Evolutionary conservation across 2,329 filamentous ascomycete genomes (phyloP).

Genomic region (Fusarium neocosmosporiellum): DNA sequence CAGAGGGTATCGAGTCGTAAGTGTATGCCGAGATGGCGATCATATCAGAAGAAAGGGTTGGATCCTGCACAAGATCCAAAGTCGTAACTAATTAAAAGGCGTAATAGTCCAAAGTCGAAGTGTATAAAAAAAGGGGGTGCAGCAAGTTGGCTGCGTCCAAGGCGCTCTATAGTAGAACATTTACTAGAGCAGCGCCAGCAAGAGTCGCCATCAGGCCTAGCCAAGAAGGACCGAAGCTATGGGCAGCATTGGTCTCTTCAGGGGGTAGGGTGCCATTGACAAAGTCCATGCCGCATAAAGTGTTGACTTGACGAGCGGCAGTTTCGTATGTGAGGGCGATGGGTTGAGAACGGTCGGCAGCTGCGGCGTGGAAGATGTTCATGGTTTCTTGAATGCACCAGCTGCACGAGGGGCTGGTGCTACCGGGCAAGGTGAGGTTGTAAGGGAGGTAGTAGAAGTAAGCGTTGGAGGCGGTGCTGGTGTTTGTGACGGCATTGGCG

Average conservation of each 20-base stretch:
- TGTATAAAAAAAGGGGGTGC: not conserved
- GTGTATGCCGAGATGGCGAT: constrained; percentile 28
- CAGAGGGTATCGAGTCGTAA: constrained; percentile 45
- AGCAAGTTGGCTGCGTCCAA: not conserved
- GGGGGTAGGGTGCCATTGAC: constrained; percentile 66
- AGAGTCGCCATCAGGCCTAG: constrained; percentile 24
- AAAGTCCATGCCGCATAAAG: constrained; percentile 68
- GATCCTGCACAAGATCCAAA: constrained; percentile 19
- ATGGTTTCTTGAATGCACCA: constrained; percentile 83
- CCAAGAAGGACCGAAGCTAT: constrained; percentile 32
- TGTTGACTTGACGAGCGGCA: constrained; percentile 80
- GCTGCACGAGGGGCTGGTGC: constrained; percentile 78
- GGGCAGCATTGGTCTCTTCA: constrained; percentile 35
- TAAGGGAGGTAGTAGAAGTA: constrained; percentile 90
- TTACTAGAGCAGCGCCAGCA: constrained; percentile 26
- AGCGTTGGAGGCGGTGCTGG: constrained; percentile 73
- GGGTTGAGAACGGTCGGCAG: constrained; percentile 72
- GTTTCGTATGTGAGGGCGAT: constrained; percentile 75
- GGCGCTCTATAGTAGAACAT: constrained; percentile 32
- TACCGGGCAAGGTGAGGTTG: constrained; percentile 75
- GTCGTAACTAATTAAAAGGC: constrained; percentile 33
- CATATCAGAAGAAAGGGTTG: constrained; percentile 28
- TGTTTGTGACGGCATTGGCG: constrained; percentile 84
- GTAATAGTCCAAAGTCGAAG: constrained; percentile 2
- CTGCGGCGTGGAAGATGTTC: constrained; percentile 79